Conservation (phyloP, 2,329 filamentous ascomycete species). For the Chaetomium globosum region DNA sequence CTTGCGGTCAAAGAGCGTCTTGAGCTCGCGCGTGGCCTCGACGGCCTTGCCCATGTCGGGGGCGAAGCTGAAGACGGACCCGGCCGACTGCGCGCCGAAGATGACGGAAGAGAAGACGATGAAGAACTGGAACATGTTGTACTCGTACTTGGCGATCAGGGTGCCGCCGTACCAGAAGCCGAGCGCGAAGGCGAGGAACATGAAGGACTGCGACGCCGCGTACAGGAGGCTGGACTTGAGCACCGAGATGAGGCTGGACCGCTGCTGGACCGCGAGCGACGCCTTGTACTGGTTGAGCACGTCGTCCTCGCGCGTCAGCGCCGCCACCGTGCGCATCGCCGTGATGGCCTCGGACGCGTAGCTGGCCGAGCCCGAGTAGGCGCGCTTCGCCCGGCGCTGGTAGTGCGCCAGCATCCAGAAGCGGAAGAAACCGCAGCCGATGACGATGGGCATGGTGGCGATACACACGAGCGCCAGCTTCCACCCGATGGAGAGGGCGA, state of each 20-base stretch:
- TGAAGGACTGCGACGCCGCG: conserved; percentile 78
- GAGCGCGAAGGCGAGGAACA: conserved; percentile 81
- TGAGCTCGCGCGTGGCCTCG: conserved; percentile 77
- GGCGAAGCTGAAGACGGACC: conserved; percentile 84
- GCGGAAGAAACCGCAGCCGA: conserved; percentile 47
- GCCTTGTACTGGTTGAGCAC: conserved; percentile 72
- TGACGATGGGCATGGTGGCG: conserved; percentile 46
- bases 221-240: conserved; percentile 78
- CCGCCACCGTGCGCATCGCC: conserved; percentile 89
- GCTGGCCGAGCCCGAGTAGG: conserved; percentile 78
- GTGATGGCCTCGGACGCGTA: conserved; percentile 93
- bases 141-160: conserved; percentile 70
- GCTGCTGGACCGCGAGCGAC: conserved; percentile 68
- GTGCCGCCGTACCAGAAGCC: conserved; percentile 92
- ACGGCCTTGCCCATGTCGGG: conserved; percentile 94
- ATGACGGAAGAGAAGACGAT: conserved; percentile 85
- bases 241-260: conserved; percentile 70
- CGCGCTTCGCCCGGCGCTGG: conserved; percentile 74
- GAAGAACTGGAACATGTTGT: conserved; percentile 85
- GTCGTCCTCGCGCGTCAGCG: conserved; percentile 82
- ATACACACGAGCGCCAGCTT: conserved; percentile 50
- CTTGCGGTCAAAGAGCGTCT: conserved; percentile 78
- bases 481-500: conserved; percentile 48
- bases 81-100: conserved; percentile 89
- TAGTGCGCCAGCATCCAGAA: conserved; percentile 74